Conservation (phyloP, 1,284 basidiomycete genomes). For the Cryptococcus sp. region DNA sequence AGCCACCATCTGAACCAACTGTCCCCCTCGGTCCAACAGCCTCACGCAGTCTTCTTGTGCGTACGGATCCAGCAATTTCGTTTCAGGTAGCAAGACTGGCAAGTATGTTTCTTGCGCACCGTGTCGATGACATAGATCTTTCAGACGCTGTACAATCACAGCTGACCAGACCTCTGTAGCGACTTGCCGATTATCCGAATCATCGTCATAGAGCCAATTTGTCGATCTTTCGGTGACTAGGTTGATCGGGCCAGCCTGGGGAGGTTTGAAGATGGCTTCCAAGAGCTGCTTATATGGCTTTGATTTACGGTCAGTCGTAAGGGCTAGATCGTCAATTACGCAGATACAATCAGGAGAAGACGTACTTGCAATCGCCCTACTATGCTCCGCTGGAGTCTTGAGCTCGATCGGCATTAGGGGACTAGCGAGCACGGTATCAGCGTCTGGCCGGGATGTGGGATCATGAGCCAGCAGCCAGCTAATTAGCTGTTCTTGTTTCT, state of each 20-base stretch:
- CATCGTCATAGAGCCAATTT: constrained; percentile 21
- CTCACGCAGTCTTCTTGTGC: constrained; percentile 61
- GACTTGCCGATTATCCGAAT: constrained; percentile 6
- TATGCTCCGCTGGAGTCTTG: constrained; percentile 36
- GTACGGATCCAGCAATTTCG: constrained; percentile 55
- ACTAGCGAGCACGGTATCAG: constrained; percentile 78
- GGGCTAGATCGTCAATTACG: constrained; percentile 53
- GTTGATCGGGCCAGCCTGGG: background rate
- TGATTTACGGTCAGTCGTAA: constrained; percentile 61
- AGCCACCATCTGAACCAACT: constrained; percentile 72
- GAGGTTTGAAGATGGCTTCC: background rate
- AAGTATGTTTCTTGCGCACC: constrained; percentile 80
- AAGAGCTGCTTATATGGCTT: background rate
- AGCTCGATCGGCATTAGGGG: constrained; percentile 55
- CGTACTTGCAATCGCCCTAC: constrained; percentile 34
- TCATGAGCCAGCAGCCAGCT: constrained; percentile 78
- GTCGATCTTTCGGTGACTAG: background rate
- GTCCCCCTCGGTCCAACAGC: constrained; percentile 77
- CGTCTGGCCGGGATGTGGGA: constrained; percentile 72
- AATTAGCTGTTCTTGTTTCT: constrained; percentile 57
- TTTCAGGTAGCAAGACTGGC: constrained; percentile 70
- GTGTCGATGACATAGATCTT: constrained; percentile 75
- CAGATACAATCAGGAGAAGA: constrained; percentile 55
- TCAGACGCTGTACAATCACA: constrained; percentile 69
- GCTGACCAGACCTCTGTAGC: constrained; percentile 36